phyloP scores from a whole-genome alignment of 2,329 filamentous ascomycete species.

The Colletotrichum echinochloae region DNA sequence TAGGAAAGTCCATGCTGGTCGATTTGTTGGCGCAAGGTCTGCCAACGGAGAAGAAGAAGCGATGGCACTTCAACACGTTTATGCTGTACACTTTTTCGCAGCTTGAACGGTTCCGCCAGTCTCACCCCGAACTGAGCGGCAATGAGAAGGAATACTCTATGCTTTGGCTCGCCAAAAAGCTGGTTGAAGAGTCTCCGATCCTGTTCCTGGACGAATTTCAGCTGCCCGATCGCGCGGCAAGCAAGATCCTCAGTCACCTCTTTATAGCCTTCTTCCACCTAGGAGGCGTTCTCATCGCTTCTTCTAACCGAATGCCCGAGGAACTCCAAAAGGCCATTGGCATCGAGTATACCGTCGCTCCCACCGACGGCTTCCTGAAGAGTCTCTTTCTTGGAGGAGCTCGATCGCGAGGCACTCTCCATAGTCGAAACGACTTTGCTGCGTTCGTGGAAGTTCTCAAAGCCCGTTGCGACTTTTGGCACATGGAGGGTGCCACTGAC shows the following conservation, averaged over 20 bases:
- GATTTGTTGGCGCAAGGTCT: conserved; percentile 84
- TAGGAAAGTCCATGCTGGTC: conserved; percentile 87
- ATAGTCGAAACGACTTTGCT: conserved; percentile 76
- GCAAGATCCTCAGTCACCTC: conserved; percentile 82
- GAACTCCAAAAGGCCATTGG: conserved; percentile 82
- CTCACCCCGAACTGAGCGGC: conserved; percentile 43
- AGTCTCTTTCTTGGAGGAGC: conserved; percentile 53
- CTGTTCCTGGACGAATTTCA: conserved; percentile 88
- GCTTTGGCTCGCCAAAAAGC: conserved; percentile 79
- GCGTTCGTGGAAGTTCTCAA: conserved; percentile 81
- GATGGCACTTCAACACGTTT: conserved; percentile 89
- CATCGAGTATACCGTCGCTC: conserved; percentile 71
- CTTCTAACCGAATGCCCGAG: conserved; percentile 86
- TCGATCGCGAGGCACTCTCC: conserved; percentile 60
- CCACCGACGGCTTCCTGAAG: conserved; percentile 63
- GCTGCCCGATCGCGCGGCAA: conserved; percentile 80
- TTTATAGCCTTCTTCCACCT: conserved; percentile 86
- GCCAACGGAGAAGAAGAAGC: conserved; percentile 77
- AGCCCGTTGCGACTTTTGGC: conserved; percentile 84
- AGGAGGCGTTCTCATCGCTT: conserved; percentile 83
- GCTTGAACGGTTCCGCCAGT: conserved; percentile 73
- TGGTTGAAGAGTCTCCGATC: conserved; percentile 80
- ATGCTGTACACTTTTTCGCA: conserved; percentile 83
- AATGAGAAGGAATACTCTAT: conserved; percentile 71
- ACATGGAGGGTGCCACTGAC: conserved; percentile 81